Percentiles rank a stretch among this genome's conserved stretches.
phyloP scores from a whole-genome alignment of 2,329 filamentous ascomycete species.

The Sclerotinia minor region DNA sequence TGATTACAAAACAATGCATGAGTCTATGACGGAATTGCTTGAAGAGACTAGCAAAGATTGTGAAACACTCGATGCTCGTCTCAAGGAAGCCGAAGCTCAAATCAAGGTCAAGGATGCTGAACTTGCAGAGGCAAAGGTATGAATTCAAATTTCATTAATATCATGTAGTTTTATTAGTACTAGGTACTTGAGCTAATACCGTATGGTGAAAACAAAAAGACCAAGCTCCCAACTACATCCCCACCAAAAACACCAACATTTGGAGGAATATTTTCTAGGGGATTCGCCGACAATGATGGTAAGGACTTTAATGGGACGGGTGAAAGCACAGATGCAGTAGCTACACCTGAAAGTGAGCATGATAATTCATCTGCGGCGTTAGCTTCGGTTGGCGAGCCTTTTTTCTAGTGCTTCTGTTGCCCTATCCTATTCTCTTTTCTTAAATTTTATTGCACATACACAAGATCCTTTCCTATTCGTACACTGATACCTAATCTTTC shows the following conservation, averaged over 20 bases:
- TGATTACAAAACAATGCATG: conserved; percentile 60
- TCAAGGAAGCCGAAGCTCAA: conserved; percentile 45
- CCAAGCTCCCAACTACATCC: conserved; percentile 43
- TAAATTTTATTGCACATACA: neutral
- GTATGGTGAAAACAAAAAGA: conserved; percentile 43
- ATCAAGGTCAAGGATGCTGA: conserved; percentile 60
- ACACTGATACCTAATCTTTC: neutral
- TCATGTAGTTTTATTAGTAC: conserved; percentile 11
- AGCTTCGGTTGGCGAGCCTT: conserved; percentile 59
- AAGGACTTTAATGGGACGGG: conserved; percentile 38
- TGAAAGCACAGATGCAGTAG: conserved; percentile 31
- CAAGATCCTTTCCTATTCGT: neutral
- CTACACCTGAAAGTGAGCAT: conserved; percentile 58
- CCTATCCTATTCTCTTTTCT: conserved; percentile 18
- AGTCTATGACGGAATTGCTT: conserved; percentile 60
- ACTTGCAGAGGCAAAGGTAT: conserved; percentile 60
- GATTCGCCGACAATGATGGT: conserved; percentile 48
- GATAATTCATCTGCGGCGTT: conserved; percentile 65
- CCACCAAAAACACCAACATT: conserved; percentile 42
- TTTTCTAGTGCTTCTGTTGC: conserved; percentile 36
- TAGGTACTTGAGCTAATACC: conserved; percentile 20
- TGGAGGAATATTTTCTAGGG: conserved; percentile 54
- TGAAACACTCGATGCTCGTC: conserved; percentile 44
- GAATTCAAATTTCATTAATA: conserved; percentile 8
- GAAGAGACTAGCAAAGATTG: conserved; percentile 52